Evolutionary conservation across 2,329 filamentous ascomycete genomes (phyloP), one percentile per base, ranked within the genome.

Genomic region (Neurospora sp.): DNA sequence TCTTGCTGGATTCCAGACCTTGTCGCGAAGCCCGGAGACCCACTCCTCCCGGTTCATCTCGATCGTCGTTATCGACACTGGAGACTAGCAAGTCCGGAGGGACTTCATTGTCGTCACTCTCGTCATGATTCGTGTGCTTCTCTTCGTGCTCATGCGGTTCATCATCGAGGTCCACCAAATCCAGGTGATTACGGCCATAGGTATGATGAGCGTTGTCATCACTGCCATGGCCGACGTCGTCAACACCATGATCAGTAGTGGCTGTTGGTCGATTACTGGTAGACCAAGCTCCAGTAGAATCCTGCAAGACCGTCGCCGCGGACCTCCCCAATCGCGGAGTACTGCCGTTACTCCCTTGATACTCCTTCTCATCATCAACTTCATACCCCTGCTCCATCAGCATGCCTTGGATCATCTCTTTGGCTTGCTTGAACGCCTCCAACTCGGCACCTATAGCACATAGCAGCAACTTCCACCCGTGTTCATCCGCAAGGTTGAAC

Each of bases 401-500:
- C 72, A 80, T 75, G 19, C 52, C 28, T 37, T 77, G 74, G 1
- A 80, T 73, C 72, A 80, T 75, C 15, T 66, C 37, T 37, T 77
- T 74, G 0, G 78, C 80, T 46, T 80, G 78, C 17, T 71, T 74
- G 28, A 81, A 79, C 0, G 77, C 78, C 62, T 77, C 77, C 4
- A 80, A 73, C 69, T 80, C 92, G 0, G 92, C 91, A 0, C 91
- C 90, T 40, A 95, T 88, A 11, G 91, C 91, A 68, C 88, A 91
- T 4, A 93, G 88, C 19, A 95, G 82, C 17, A 94, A 80, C 70
- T 90, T 93, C 91, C 92, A 95, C 17, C 85, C 84, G 70, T 86
- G 86, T 1, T 83, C 80, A 71, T 91, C 87, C 0, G 89, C 89
- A 2, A 84, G 76, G 1, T 82, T 80, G 36, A 89, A 75, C 23